phyloP scores from a whole-genome alignment of 805 yeast genomes.

The Cyberlindnera americana region DNA sequence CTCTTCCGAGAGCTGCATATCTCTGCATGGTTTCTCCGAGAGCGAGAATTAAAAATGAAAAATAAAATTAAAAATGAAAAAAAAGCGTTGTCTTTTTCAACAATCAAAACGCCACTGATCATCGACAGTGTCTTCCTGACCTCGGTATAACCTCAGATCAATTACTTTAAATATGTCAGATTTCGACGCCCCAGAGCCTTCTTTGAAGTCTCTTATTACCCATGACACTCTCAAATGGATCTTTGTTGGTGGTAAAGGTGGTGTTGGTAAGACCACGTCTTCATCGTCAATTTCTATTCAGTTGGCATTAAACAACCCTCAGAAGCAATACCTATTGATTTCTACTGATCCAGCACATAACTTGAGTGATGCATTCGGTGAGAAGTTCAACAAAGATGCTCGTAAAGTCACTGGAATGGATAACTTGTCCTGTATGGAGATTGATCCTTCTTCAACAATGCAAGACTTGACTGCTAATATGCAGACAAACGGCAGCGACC shows the following conservation, averaged over 20 bases:
- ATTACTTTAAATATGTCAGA: conserved; percentile 7
- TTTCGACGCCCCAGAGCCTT: conserved; percentile 49
- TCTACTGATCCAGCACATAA: conserved; percentile 99
- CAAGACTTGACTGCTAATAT: conserved; percentile 73
- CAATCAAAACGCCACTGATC: no score
- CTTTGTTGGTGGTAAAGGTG: conserved; percentile 99
- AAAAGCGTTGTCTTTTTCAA: no score
- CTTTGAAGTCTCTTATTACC: conserved; percentile 62
- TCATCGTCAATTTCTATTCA: conserved; percentile 95
- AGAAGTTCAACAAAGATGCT: conserved; percentile 96
- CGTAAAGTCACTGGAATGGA: conserved; percentile 84
- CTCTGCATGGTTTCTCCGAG: no score
- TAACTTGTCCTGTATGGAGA: conserved; percentile 96
- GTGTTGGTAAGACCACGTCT: conserved; percentile 98
- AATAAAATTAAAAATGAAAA: no score
- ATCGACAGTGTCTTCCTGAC: no score
- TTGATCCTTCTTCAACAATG: conserved; percentile 92
- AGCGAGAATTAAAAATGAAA: no score
- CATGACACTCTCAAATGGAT: conserved; percentile 85
- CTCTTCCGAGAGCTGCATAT: no score
- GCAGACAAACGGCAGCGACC: conserved; percentile 39
- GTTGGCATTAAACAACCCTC: conserved; percentile 78
- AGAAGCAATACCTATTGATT: conserved; percentile 78
- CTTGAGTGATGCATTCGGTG: conserved; percentile 96
- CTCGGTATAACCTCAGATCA: no score